Evolutionary conservation across 495 filamentous ascomycete species (phyloP), one percentile per base, ranked within the genome.

Genomic region (Jackrogersella multiformis): DNA sequence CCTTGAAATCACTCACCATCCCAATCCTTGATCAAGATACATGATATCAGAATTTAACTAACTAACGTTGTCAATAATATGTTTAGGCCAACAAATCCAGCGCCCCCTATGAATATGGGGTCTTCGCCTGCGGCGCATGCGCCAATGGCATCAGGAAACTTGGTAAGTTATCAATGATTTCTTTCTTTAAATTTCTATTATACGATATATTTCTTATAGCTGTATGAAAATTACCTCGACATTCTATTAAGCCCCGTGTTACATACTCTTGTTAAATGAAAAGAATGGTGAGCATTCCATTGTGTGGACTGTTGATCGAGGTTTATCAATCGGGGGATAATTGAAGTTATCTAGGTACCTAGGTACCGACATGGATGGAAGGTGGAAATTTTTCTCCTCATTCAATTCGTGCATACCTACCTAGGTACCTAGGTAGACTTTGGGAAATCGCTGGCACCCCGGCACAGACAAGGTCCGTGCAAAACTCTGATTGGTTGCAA

Each of bases 121-220:
- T 70, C 72, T 3, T 75, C 73, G 8, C 73, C 73, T 45, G 73
- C 73, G 35, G 73, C 73, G 18, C 73, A 75, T 64, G 73, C 73
- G 45, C 73, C 73, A 15, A 75, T 61, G 26, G 53, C 73, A 6
- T 75, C 73, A 12, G 73, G 73, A 13, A 73, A 69, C 13, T 39
- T 75, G 70, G 73, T 75, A 66, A 55, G 72, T 73, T 21, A 44
- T 16, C 1, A 41, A 26, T 51, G n/a, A n/a, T 16, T 39, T 18
- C 41, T 36, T 42, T 46, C 20, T 48, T 21, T 46, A n/a, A n/a
- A n/a, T 56, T 35, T 59, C 13, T n/a, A 34, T 21, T 48, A 9
- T 36, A 26, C 44, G 8, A 10, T 41, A 10, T 8, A 20, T 5
- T 26, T 28, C 44, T 13, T n/a, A 28, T 10, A 15, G 35, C 20